Conservation (phyloP, 768 basidiomycete genomes). For the Hericium rajendrae region DNA sequence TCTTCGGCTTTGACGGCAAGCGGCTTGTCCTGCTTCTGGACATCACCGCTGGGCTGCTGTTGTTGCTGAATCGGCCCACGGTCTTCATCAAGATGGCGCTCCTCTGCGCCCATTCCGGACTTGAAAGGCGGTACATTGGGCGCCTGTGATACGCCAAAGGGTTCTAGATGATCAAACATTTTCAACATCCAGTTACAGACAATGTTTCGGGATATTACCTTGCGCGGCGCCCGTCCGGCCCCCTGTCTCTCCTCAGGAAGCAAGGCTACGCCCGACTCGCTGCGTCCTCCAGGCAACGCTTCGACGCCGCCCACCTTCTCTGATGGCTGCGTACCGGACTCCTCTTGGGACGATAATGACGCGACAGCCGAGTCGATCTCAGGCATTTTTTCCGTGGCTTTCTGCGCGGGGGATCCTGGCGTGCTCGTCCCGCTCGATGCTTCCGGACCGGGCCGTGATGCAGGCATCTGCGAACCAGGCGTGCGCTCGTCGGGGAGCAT, state of each 20-base stretch:
- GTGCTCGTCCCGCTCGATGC: neutral
- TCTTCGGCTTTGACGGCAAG: neutral
- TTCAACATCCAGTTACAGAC: neutral
- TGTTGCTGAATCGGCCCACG: too few relatives aligned
- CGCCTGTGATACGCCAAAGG: too few relatives aligned
- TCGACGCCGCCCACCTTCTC: conserved; percentile 18
- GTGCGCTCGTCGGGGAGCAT: neutral
- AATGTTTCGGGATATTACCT: too few relatives aligned
- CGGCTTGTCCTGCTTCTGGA: neutral
- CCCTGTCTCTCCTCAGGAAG: neutral
- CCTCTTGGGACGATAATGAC: conserved; percentile 14
- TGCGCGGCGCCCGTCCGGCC: too few relatives aligned
- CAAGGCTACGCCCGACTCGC: neutral
- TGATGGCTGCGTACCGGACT: conserved; percentile 8
- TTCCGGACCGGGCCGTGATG: neutral
- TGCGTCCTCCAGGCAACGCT: conserved; percentile 13
- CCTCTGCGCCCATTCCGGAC: neutral
- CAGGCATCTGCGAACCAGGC: neutral
- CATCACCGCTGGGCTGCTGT: neutral
- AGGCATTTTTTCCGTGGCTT: neutral
- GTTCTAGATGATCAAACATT: neutral
- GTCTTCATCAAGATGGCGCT: neutral
- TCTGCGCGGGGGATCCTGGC: neutral
- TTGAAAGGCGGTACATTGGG: too few relatives aligned
- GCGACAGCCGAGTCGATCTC: neutral